Base-by-base conservation (phyloP, 148 eudicot genomes). In the Hydrangea macrophylla region DNA sequence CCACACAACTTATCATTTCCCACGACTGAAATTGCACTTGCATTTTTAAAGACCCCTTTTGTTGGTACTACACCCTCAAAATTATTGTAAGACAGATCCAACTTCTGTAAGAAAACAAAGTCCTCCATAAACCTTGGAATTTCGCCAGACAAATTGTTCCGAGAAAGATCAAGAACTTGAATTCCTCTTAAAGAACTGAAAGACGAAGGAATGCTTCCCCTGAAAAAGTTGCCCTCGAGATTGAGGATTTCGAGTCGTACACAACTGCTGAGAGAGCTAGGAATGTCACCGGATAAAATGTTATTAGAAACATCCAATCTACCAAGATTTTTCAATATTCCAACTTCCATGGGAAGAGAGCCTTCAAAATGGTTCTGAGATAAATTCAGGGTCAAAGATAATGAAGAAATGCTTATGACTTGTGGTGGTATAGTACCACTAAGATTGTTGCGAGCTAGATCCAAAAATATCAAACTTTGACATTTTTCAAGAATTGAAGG, bases 1-100 rank as follows among this genome's bases (percentile, higher is more conserved):
- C 85, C 85, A 58, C 80, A 82, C 0, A 82, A 71, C 44, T 15
- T 62, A n/a, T 6, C 67, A 59, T 82, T 82, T 28, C 85, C 82
- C 0, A 17, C 1, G 26, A 82, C 1, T 6, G 67, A 73, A 9
- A 79, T 37, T n/a, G 25, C 74, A 35, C 65, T 62, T 26, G 26
- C 13, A 55, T 82, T 79, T 2, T 36, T 3, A 31, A 82, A 79
- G 20, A 73, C 13, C 5, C 80, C 75, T 7, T 6, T 20, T 11
- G 0, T 57, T 5, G 82, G 85, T n/a, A 82, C 71, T 33, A 61
- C 75, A 27, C 85, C 85, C 66, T 82, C 78, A 55, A 81, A 35
- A 57, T 55, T 59, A 26, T 81, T 81, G 18, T 67, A 57, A 4
- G 82, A 78, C 36, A 82, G n/a, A 25, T 71, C 60, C 2, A 79